A percentile compares a stretch with the other conserved stretches of the same genome.
Conservation (phyloP, 2,329 filamentous ascomycete species). For the Biscogniauxia sp. region DNA sequence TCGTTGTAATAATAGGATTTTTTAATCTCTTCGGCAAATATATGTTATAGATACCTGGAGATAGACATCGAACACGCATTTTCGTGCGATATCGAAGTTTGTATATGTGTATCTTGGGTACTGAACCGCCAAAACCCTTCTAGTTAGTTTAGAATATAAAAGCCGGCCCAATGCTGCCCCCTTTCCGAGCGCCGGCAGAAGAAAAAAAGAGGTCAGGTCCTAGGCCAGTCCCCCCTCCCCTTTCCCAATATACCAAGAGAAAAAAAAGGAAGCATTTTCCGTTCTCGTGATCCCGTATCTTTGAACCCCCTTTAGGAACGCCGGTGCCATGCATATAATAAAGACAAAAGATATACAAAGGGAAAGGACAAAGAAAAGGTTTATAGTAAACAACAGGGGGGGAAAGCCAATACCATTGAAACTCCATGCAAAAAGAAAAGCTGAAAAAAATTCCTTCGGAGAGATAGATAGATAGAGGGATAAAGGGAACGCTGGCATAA, state of each 20-base stretch:
- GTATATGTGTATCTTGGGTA: neutral
- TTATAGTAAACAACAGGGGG: too few species aligned
- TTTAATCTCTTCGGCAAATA: too few species aligned
- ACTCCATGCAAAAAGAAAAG: too few species aligned
- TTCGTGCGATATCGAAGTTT: neutral
- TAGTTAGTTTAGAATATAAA: neutral
- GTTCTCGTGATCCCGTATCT: neutral
- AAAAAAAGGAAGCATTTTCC: neutral
- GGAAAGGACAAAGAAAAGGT: neutral
- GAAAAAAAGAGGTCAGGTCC: too few species aligned
- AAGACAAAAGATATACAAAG: neutral
- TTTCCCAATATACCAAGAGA: neutral
- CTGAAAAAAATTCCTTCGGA: too few species aligned
- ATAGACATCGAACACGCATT: neutral
- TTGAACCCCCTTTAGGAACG: neutral
- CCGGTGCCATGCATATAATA: neutral
- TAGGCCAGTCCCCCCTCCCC: too few species aligned
- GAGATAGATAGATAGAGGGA: too few species aligned
- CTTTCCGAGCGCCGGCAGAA: neutral
- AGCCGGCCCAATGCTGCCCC: neutral
- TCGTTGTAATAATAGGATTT: too few species aligned
- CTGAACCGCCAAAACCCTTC: neutral
- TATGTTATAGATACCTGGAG: too few species aligned
- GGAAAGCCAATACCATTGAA: too few species aligned
- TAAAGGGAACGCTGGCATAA: neutral